Base-by-base conservation (phyloP, 306 rosid species). In the Citrullus amarus region DNA sequence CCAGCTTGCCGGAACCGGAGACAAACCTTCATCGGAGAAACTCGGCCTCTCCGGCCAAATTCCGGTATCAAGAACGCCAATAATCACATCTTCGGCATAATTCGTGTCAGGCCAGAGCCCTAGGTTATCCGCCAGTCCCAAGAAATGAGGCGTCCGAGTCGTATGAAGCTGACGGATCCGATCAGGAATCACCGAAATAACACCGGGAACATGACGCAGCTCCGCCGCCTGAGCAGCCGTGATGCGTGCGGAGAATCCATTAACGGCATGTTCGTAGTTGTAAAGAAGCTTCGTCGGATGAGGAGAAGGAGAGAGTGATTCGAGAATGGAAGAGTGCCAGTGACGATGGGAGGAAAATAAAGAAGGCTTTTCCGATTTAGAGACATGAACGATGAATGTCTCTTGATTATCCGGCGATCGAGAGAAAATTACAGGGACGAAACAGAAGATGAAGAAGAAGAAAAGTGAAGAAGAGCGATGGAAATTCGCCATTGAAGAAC, bases 31-130 rank as follows among this genome's bases (percentile, higher is more conserved):
- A 32, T 89, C 95, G 0, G 92, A 83, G 83, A 95, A 95, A 53
- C 96, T 91, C 1, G 41, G 75, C 0, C 81, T 69, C 51, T 92
- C 98, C 0, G 96, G 98, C 98, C 97, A 95, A 34, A 95, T 88
- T 4, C 97, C 96, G 69, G 96, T 95, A 77, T 95, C 97, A 0
- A 92, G 81, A 17, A 95, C 86, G 2, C 96, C 97, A 69, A 95
- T 18, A 20, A 92, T 76, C 60, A 95, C 90, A 39, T 95, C 97
- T 0, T 87, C 89, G 0, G 91, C 97, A 77, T 83, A 89, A 14
- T 85, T 79, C 9, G 92, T 81, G 72, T 84, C 43, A 0, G 90
- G 86, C 97, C 96, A 95, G 25, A 95, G 7, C 0, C 96, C 96
- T 59, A 73, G 83, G 68, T 46, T 13, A 1, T 89, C 90, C 30